phyloP scores from a whole-genome alignment of 305 asterid genomes.

The Fraxinus baroniana region DNA sequence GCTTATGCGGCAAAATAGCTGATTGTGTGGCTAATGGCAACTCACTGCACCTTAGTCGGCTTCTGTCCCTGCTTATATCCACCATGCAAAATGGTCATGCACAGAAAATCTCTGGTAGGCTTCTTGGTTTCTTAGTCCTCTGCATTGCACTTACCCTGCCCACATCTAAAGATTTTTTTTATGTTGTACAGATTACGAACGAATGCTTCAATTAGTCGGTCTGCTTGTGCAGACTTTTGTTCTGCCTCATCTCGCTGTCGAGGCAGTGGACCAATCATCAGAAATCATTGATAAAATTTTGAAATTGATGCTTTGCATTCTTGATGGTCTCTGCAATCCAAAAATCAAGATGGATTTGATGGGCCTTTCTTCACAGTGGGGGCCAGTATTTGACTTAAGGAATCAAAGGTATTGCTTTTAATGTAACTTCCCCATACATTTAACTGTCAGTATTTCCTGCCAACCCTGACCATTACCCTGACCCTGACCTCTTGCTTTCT shows the following conservation, averaged over 20 bases:
- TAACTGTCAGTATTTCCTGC: background rate
- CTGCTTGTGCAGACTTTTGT: slow-evolving; percentile 57
- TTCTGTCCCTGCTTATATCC: slow-evolving; percentile 63
- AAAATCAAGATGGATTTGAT: slow-evolving; percentile 41
- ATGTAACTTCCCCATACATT: slow-evolving; percentile 17
- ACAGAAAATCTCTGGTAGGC: slow-evolving; percentile 65
- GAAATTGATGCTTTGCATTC: slow-evolving; percentile 61
- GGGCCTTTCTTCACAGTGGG: slow-evolving; percentile 57
- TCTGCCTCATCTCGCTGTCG: slow-evolving; percentile 34
- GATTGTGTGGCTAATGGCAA: slow-evolving; percentile 41
- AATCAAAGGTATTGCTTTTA: slow-evolving; percentile 57
- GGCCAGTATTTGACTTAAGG: slow-evolving; percentile 57
- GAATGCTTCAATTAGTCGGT: slow-evolving; percentile 52
- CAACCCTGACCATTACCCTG: background rate
- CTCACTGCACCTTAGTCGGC: slow-evolving; percentile 47
- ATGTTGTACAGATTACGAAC: slow-evolving; percentile 50
- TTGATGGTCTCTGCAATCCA: slow-evolving; percentile 57
- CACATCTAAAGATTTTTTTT: slow-evolving; percentile 14
- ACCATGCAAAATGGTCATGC: slow-evolving; percentile 46
- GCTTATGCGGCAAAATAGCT: slow-evolving; percentile 52
- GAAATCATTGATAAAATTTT: slow-evolving; percentile 55
- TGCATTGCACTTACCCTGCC: slow-evolving; percentile 17
- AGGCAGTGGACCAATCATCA: slow-evolving; percentile 38
- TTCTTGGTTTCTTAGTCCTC: slow-evolving; percentile 18
- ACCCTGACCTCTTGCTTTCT: slow-evolving; percentile 7